These are phyloP conservation scores for Fusarium lyarnte DNA, from an alignment of 2,329 filamentous ascomycete genomes.

Conservation along the genomic window DNA sequence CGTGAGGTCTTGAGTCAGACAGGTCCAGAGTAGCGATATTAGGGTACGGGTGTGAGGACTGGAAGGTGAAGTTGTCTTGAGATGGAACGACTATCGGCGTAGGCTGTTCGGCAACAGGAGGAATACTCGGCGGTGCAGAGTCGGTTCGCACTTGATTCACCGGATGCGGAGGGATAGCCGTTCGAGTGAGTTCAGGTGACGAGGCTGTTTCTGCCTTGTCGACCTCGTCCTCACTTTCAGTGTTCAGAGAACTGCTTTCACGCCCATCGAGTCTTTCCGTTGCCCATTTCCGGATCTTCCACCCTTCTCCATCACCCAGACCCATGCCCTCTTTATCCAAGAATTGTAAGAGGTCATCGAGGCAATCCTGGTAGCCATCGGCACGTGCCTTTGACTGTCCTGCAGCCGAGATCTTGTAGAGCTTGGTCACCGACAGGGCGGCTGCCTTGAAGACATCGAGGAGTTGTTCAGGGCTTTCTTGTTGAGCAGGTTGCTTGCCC, in stretches of 20 bases:
- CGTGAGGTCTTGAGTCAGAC: slow-evolving; percentile 60
- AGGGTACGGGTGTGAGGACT: slow-evolving; percentile 69
- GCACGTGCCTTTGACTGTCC: slow-evolving; percentile 79
- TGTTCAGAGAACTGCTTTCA: slow-evolving; percentile 61
- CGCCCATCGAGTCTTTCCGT: slow-evolving; percentile 75
- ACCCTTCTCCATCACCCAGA: slow-evolving; percentile 79
- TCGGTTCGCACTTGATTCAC: slow-evolving; percentile 40
- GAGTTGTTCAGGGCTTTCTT: slow-evolving; percentile 69
- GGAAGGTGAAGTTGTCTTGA: slow-evolving; percentile 75
- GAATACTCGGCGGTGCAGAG: slow-evolving; percentile 41
- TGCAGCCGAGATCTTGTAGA: slow-evolving; percentile 90
- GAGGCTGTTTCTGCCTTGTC: slow-evolving; percentile 69
- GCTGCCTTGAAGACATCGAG: slow-evolving; percentile 92
- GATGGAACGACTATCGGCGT: slow-evolving; percentile 61
- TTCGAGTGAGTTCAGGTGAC: slow-evolving; percentile 66
- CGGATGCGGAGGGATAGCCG: slow-evolving; percentile 53
- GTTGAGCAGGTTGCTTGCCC: slow-evolving; percentile 46
- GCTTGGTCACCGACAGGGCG: slow-evolving; percentile 91
- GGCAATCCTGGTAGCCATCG: slow-evolving; percentile 91
- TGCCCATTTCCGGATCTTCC: slow-evolving; percentile 70
- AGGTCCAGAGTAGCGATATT: slow-evolving; percentile 70
- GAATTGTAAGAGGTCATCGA: slow-evolving; percentile 88
- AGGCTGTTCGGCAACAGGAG: slow-evolving; percentile 43
- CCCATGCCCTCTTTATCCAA: slow-evolving; percentile 85
- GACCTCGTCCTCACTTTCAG: slow-evolving; percentile 75